Evolutionary conservation across 225 moss, liverwort and hornwort species (phyloP), one percentile per base, ranked within the genome.

Genomic region (Rhytidiadelphus loreus): DNA sequence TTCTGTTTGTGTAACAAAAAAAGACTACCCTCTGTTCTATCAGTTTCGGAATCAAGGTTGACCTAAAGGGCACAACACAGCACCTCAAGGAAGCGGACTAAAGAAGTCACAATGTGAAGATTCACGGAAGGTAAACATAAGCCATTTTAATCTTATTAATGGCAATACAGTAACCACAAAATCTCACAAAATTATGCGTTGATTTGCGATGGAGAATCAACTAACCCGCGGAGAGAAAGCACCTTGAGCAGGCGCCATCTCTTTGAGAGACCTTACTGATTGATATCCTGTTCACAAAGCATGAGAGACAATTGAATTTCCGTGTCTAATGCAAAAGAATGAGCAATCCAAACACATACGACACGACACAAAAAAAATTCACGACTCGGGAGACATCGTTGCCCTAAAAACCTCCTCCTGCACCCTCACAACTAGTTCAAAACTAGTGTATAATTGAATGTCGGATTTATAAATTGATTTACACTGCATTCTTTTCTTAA

Each of bases 231-330:
- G 84, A 71, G 94, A 86, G 83, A 94, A 92, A 63, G 83, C 84
- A 86, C 87, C 90, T 56, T 92, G 90, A 46, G 87, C 89, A 84
- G 88, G 93, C 55, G 94, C 89, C 94, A 94, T 94, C 80, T 85
- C 87, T 86, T 83, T 37, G 64, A 75, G 37, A 72, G 71, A 78
- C 86, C 78, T 90, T 77, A 75, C 77, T 81, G 63, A 81, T 90
- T 87, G 58, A 89, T 57, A 85, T 52, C 82, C 87, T 89, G 85
- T 44, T 52, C 43, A 81, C 81, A 81, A 87, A 80, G 43, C 37
- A 72, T 37, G 50, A 53, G 56, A 82, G 62, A 77, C 41, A 82
- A 39, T 22, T 61, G 8, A 69, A 62, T 44, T 82, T 85, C 41
- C 33, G 12, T 22, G 39, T 58, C 35, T 50, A 63, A 63, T 50